Conservation (phyloP, 2,329 filamentous ascomycete genomes). For the Rhynchosporium graminicola region DNA sequence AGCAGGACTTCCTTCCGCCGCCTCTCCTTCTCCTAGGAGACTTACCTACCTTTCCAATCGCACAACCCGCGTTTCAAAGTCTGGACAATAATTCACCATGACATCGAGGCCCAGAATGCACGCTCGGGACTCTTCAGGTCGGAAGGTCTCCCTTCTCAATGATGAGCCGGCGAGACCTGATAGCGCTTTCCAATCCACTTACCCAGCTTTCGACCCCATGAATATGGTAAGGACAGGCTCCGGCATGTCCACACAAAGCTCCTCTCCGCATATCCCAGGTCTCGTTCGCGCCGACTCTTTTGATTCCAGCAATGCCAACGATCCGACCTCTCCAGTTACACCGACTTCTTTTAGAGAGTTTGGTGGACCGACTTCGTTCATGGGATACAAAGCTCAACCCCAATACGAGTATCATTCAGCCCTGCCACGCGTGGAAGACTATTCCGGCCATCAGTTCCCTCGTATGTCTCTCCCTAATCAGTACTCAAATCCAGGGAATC, state of each 20-base stretch:
- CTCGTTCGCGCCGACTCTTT: slow-evolving; percentile 62
- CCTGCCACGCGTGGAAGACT: slow-evolving; percentile 21
- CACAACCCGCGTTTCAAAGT: slow-evolving; percentile 2
- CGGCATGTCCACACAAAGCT: slow-evolving; percentile 43
- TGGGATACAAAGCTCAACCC: slow-evolving; percentile 43
- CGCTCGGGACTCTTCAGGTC: slow-evolving; percentile 56
- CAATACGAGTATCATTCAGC: slow-evolving; percentile 39
- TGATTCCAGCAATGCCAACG: slow-evolving; percentile 59
- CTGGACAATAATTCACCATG: slow-evolving; percentile 20
- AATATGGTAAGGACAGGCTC: slow-evolving; percentile 32
- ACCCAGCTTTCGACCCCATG: slow-evolving; percentile 19
- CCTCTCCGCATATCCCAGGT: slow-evolving; percentile 48
- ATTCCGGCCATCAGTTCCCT: slow-evolving; percentile 21
- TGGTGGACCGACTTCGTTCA: slow-evolving; percentile 39
- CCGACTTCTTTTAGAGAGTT: slow-evolving; percentile 49
- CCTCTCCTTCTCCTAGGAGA: not conserved
- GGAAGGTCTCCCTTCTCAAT: slow-evolving; percentile 61
- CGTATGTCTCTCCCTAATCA: slow-evolving; percentile 1
- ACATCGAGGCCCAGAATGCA: slow-evolving; percentile 48
- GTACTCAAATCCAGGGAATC: slow-evolving; percentile 13
- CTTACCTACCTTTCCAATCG: not conserved
- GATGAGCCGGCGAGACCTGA: slow-evolving; percentile 47
- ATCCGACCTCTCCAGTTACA: slow-evolving; percentile 57
- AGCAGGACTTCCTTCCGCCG: not conserved
- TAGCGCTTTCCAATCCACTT: slow-evolving; percentile 24